Base-by-base conservation (phyloP, 2,329 filamentous ascomycete species). In the Didymella pinodella region DNA sequence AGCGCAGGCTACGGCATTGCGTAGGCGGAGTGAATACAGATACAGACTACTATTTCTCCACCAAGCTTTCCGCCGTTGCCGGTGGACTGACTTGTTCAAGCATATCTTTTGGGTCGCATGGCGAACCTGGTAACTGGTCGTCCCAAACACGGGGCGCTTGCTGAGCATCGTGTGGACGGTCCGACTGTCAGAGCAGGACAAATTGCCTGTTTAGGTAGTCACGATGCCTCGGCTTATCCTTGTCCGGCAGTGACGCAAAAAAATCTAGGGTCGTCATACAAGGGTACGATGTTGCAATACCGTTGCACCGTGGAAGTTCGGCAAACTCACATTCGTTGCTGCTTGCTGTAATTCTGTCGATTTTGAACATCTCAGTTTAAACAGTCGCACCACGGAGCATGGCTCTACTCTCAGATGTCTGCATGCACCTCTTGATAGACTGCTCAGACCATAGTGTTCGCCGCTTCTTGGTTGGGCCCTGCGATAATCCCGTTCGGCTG, bases 211-310 rank as follows among this genome's bases (percentile, higher is more conserved):
- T 50, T 38, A 2, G 47, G 56, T 12, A 31, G 20, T 43, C 29
- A 22, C 8, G 28, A 50, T 49, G 22, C 56, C 47, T 57, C 46
- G 36, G 53, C 29, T 34, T 25, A 38, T 48, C 52, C 18, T 7
- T 26, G 28, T 22, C 18, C 12, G 28, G 47, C 29, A 49, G 5
- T 49, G 20, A 61, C 34, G 26, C 31, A 48, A 28, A 16, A 41
- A 36, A 59, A 32, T 62, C 46, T 45, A 46, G 54, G 50, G 57
- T 64, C 61, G 61, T 54, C 61, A 63, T 60, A 38, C 61, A 60
- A 16, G 63, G 61, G 41, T 58, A 14, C 31, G 50, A 62, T 62
- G 54, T 59, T 61, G 64, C 50, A 56, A 65, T 65, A 8, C 44
- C 40, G 20, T 31, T 20, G 32, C 46, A 45, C 32, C 49, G 40